Base-by-base conservation (phyloP, 192 early-diverging fungal genomes). In the Entomortierella beljakovae region DNA sequence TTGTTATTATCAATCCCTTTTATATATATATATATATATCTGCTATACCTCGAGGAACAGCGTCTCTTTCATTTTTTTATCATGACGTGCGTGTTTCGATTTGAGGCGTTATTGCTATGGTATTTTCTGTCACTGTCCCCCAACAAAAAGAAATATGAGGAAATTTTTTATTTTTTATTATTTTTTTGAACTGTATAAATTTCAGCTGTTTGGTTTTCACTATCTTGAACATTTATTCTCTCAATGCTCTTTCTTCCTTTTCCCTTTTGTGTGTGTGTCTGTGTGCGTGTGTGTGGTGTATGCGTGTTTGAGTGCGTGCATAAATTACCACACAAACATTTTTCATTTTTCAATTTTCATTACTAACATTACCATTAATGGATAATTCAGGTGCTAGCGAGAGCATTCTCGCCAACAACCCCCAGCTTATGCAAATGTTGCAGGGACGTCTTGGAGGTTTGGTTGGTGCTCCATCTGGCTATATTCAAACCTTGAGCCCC, bases 371-470 rank as follows among this genome's bases (percentile, higher is more conserved):
- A 46, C 15, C 15, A n/a, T 25, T 6, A 37, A 64, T 38, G 48
- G 3, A 6, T 29, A 16, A 51, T 37, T 0, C 42, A 64, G 61
- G 61, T 35, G 11, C 61, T n/a, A 48, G 61, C 33, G 61, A 46
- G 29, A 22, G 25, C 20, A 38, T 71, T 40, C 60, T 82, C 69
- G 73, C 84, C 38, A 59, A 55, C 59, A 90, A 93, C 84, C 87
- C 90, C 63, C 85, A 85, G 43, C 87, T 93, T 53, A 71, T 93
- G 84, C 84, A 77, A 82, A 87, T 93, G 86, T 81, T 92, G 16
- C 91, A 96, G 89, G 88, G 89, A 34, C 89, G 91, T 57, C 90
- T 96, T 49, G 90, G 87, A 57, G 86, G 84, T 51, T 89, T 98
- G 64, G 84, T 97, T 74, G 95, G 94, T 43, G 88, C 89, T 25